A percentile compares a stretch with the other conserved stretches of the same genome.
Evolutionary conservation across 2,329 filamentous ascomycete species (phyloP).

Genomic region (Alternaria incomplexa): DNA sequence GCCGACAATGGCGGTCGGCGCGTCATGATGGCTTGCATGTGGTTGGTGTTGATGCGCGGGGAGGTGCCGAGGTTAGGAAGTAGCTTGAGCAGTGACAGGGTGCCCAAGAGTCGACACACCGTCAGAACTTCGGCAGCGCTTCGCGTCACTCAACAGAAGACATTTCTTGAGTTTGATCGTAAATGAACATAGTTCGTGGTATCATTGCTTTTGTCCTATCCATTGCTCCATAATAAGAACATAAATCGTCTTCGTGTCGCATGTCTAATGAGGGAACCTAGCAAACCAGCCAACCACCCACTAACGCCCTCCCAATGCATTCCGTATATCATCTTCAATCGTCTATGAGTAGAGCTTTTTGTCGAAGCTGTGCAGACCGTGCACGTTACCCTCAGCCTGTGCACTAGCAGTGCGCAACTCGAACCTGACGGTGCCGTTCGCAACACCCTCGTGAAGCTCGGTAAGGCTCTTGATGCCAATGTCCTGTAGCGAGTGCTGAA

Average conservation of each 20-base stretch:
- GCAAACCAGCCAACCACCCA: conserved; percentile 8
- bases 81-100: conserved; percentile 7
- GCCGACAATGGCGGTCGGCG: conserved; percentile 13
- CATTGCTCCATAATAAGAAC: conserved; percentile 28
- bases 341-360: conserved; percentile 96
- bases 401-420: conserved; percentile 94
- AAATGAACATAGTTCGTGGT: conserved; percentile 33
- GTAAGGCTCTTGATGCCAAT: conserved; percentile 82
- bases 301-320: conserved; percentile 43
- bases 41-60: conserved; percentile 31
- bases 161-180: background rate
- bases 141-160: background rate
- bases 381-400: conserved; percentile 94
- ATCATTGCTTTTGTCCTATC: conserved; percentile 47
- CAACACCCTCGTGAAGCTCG: conserved; percentile 77
- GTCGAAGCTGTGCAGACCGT: conserved; percentile 96
- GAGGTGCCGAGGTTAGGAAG: conserved; percentile 42
- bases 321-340: background rate
- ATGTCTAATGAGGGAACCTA: conserved; percentile 22
- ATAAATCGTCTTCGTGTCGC: conserved; percentile 30
- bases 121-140: conserved; percentile 4
- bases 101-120: background rate
- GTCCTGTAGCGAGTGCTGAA: conserved; percentile 98
- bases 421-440: conserved; percentile 80
- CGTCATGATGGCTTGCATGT: conserved; percentile 28